These are phyloP conservation scores for Cryptococcus deneoformans DNA, from an alignment of 1,284 basidiomycete genomes.

Conservation along the genomic window DNA sequence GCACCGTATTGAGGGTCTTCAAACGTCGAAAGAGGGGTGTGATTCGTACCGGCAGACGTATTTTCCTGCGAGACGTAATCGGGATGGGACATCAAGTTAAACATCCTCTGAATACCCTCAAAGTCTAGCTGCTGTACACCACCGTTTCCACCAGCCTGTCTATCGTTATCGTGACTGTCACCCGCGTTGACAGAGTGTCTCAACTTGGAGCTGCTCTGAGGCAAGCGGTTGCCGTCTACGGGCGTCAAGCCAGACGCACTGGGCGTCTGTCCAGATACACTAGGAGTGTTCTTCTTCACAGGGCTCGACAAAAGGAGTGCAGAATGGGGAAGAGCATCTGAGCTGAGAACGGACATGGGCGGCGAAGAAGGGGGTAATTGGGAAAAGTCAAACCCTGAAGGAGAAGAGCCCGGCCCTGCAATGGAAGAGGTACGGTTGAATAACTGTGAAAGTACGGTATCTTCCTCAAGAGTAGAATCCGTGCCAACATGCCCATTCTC, in stretches of 20 bases:
- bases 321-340: slow-evolving; percentile 28
- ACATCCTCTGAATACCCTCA: slow-evolving; percentile 15
- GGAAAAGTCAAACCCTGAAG: slow-evolving; percentile 39
- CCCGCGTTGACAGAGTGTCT: slow-evolving; percentile 9
- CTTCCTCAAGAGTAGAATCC: slow-evolving; percentile 20
- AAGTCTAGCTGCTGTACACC: slow-evolving; percentile 2
- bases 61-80: neutral
- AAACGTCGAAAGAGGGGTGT: neutral
- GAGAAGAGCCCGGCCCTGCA: slow-evolving; percentile 12
- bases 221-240: slow-evolving; percentile 6
- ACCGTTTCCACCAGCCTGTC: neutral
- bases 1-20: neutral
- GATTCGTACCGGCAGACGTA: neutral
- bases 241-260: slow-evolving; percentile 7
- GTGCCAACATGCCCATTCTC: slow-evolving; percentile 1
- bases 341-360: slow-evolving; percentile 17
- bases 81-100: slow-evolving; percentile 3
- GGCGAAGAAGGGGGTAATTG: slow-evolving; percentile 40
- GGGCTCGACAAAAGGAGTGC: slow-evolving; percentile 32
- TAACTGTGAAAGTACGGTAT: slow-evolving; percentile 35
- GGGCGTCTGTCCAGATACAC: neutral
- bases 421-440: slow-evolving; percentile 39
- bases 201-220: slow-evolving; percentile 7
- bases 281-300: slow-evolving; percentile 9
- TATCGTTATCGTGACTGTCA: neutral